Conservation (phyloP, 2,329 filamentous ascomycete species). For the Alternaria arborescens region DNA sequence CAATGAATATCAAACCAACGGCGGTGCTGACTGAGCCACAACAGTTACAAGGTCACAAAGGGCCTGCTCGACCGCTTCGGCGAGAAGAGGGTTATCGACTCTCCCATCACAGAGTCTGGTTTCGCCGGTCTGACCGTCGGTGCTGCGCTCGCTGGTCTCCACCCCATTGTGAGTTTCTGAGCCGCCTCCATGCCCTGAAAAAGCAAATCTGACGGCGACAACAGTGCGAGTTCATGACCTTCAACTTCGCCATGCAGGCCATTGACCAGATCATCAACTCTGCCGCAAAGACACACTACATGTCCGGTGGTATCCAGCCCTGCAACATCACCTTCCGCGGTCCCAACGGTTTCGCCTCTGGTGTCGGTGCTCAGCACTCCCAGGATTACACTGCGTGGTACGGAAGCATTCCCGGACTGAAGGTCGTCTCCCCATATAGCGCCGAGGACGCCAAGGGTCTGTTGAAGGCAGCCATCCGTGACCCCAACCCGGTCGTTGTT, state of each 20-base stretch:
- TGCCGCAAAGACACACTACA: conserved; percentile 98
- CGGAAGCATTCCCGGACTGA: conserved; percentile 94
- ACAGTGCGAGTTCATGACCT: conserved; percentile 99
- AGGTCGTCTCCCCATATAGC: conserved; percentile 96
- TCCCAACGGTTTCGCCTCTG: conserved; percentile 95
- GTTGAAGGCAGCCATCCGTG: conserved; percentile 95
- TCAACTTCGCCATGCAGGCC: conserved; percentile 99
- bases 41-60: conserved; percentile 97
- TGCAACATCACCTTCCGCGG: conserved; percentile 99
- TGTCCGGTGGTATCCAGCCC: conserved; percentile 99
- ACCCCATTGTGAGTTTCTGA: conserved; percentile 78
- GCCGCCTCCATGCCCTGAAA: background rate
- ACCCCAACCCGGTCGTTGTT: conserved; percentile 93
- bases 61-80: conserved; percentile 96
- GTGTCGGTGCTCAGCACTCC: conserved; percentile 97
- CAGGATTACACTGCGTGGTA: conserved; percentile 99
- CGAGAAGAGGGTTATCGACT: conserved; percentile 97
- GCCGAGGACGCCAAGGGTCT: conserved; percentile 98
- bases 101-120: conserved; percentile 96
- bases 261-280: conserved; percentile 99
- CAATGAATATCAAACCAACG: background rate
- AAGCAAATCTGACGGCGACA: conserved; percentile 24
- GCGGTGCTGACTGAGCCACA: conserved; percentile 54
- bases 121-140: conserved; percentile 94
- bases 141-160: conserved; percentile 90